Percentiles rank a stretch among this genome's conserved stretches.
Evolutionary conservation across 306 rosid genomes (phyloP).

Genomic region (Vigna mungo): DNA sequence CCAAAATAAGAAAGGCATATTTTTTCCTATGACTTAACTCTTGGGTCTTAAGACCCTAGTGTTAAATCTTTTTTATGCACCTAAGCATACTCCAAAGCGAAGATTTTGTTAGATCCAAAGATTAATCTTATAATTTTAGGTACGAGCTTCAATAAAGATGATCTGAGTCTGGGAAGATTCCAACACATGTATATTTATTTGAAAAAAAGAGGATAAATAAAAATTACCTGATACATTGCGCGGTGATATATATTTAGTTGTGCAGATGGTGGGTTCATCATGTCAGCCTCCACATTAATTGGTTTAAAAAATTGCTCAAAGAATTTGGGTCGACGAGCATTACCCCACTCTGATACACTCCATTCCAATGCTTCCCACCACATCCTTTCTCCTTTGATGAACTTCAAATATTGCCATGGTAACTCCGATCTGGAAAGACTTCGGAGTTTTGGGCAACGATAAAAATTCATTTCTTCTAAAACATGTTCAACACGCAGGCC

Average conservation of each 20-base stretch:
- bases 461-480: conserved; percentile 21
- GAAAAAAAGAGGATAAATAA: neutral
- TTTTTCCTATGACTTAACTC: too few species aligned
- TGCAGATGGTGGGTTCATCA: neutral
- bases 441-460: conserved; percentile 38
- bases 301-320: conserved; percentile 5
- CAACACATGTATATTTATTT: too few species aligned
- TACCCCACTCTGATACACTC: conserved; percentile 23
- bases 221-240: neutral
- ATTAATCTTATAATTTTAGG: too few species aligned
- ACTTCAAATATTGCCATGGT: neutral
- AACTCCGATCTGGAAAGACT: neutral
- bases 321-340: neutral
- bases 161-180: too few species aligned
- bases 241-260: neutral
- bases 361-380: conserved; percentile 42
- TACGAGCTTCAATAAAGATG: too few species aligned
- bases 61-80: too few species aligned
- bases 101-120: too few species aligned
- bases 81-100: too few species aligned
- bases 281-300: neutral
- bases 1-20: too few species aligned
- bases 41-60: too few species aligned
- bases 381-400: conserved; percentile 27
- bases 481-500: neutral